phyloP scores from a whole-genome alignment of 2,329 filamentous ascomycete species.

The Penicillium sp. region DNA sequence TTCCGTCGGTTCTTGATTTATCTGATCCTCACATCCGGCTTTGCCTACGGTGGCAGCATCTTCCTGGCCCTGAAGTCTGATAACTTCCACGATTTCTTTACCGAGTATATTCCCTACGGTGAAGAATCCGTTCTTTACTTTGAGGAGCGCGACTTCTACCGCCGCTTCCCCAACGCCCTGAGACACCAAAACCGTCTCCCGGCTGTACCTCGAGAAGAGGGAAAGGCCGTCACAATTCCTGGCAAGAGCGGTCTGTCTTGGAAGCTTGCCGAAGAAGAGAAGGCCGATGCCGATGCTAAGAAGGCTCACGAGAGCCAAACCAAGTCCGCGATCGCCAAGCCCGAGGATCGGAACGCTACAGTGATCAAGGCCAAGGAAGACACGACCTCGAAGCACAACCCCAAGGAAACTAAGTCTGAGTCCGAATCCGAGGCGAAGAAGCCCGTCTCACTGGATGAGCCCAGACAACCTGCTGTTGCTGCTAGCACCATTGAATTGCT shows the following conservation, averaged over 20 bases:
- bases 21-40: constrained; percentile 69
- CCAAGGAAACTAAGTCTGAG: constrained; percentile 21
- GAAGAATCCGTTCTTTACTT: constrained; percentile 94
- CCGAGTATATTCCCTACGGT: constrained; percentile 90
- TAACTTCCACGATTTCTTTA: constrained; percentile 99
- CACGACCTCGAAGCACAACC: constrained; percentile 28
- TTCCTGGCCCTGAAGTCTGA: constrained; percentile 93
- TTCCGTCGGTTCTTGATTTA: constrained; percentile 77
- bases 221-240: constrained; percentile 76
- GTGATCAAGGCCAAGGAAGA: constrained; percentile 36
- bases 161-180: constrained; percentile 67
- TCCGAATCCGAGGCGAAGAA: constrained; percentile 27
- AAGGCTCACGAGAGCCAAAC: constrained; percentile 42
- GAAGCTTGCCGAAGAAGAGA: constrained; percentile 65
- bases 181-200: constrained; percentile 47
- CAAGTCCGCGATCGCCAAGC: constrained; percentile 29
- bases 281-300: constrained; percentile 59
- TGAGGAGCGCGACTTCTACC: constrained; percentile 90
- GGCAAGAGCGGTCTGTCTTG: constrained; percentile 83
- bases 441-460: constrained; percentile 35
- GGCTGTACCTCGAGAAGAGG: constrained; percentile 48
- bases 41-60: constrained; percentile 83
- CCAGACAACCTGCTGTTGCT: constrained; percentile 40
- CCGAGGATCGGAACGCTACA: constrained; percentile 30
- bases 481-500: constrained; percentile 76